Evolutionary conservation across 1,284 basidiomycete genomes (phyloP), one percentile per base, ranked within the genome.

Genomic region (Volvariella volvacea): DNA sequence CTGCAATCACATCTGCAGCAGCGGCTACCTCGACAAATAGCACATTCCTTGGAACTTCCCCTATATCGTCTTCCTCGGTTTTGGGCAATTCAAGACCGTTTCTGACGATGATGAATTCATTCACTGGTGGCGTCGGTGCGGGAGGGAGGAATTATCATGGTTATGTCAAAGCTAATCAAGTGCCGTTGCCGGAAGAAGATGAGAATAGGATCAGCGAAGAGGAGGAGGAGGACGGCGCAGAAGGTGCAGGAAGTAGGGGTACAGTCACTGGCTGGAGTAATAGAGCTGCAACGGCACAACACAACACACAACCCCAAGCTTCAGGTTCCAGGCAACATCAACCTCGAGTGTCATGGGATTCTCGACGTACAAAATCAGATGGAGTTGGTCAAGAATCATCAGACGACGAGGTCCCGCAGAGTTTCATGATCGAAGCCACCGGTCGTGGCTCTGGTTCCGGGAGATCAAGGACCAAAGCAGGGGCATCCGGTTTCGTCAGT

Each of bases 371-470:
- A 75, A 43, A 74, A 77, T 56, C 70, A 76, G 70, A 74, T 67
- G 53, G 69, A 22, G 69, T 76, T 48, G 76, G 78, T 47, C 67
- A 74, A 32, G 77, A 83, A 41, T 72, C 74, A 31, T 84, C 82
- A 12, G 87, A 88, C 54, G 85, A 84, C 45, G 88, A 90, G 57
- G 84, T 86, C 3, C 88, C 88, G 0, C 80, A 83, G 58, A 86
- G 83, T 57, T 83, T 90, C 54, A 83, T 88, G 78, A 82, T 90
- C 51, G 88, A 90, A 60, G 74, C 81, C 16, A 57, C 50, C 42
- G 34, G 34, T 36, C n/a, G 7, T 36, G 34, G 34, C 8, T 8
- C 7, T 36, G 19, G 34, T 36, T 16, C n/a, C 15, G 34, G n/a
- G 15, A 20, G 8, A 15, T 20, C 14, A 36, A 36, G n/a, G 34